Evolutionary conservation across 345 rosid species (phyloP).

Genomic region (Geranium rotundifolium): DNA sequence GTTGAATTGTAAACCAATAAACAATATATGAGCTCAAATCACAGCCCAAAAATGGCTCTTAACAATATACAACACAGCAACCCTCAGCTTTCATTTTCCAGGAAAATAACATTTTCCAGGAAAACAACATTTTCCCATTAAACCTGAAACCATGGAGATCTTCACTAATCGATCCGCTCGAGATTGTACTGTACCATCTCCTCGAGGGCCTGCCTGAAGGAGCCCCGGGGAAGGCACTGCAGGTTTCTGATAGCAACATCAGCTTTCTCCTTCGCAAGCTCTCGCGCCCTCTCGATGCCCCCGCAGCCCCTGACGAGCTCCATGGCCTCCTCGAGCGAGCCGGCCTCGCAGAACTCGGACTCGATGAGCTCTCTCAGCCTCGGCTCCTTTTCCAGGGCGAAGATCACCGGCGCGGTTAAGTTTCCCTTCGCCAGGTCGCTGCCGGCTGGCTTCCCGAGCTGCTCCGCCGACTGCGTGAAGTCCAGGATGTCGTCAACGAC

Average conservation of each 20-base stretch:
- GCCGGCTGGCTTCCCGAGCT: conserved; percentile 86
- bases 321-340: conserved; percentile 71
- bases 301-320: conserved; percentile 49
- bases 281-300: conserved; percentile 68
- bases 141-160: not conserved
- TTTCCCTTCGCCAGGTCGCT: conserved; percentile 78
- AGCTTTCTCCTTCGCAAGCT: conserved; percentile 77
- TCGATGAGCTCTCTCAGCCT: conserved; percentile 81
- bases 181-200: conserved; percentile 86
- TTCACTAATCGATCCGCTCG: conserved; percentile 56
- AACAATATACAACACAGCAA: conserved; percentile 16
- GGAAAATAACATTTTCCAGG: not conserved
- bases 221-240: conserved; percentile 47
- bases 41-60: conserved; percentile 16
- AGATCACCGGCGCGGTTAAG: conserved; percentile 86
- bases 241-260: conserved; percentile 59
- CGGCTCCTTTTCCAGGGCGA: conserved; percentile 63
- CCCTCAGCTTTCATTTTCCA: not conserved
- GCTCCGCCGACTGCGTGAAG: conserved; percentile 86
- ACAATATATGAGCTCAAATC: conserved; percentile 19
- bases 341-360: conserved; percentile 74
- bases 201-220: conserved; percentile 54
- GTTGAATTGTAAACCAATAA: conserved; percentile 4
- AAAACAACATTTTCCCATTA: not conserved
- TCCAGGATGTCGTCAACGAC: conserved; percentile 88